These are phyloP conservation scores for Aurantiochytrium sp. DNA, from an alignment of 108 stramenopile genomes.

Conservation along the genomic window DNA sequence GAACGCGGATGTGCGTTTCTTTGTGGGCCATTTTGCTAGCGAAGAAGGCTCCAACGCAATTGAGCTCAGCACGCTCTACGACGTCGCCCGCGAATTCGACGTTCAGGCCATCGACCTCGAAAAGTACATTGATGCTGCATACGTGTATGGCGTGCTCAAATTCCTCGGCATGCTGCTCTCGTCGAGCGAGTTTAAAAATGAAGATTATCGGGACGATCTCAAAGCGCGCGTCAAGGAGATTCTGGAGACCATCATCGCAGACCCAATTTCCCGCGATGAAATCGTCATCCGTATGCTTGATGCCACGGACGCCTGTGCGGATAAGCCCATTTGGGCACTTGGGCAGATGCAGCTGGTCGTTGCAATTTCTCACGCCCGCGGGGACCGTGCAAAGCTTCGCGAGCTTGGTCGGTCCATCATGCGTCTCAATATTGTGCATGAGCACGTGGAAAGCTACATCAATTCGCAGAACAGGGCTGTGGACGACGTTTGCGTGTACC, in stretches of 20 bases:
- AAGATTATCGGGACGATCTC: neutral
- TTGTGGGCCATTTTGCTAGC: neutral
- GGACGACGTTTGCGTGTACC: neutral
- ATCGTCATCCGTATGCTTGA: neutral
- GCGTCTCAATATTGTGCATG: neutral
- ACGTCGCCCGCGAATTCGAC: neutral
- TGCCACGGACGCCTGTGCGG: neutral
- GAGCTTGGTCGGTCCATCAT: neutral
- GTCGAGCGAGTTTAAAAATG: neutral
- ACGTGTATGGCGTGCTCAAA: neutral
- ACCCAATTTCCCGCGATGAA: neutral
- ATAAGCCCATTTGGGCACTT: constrained; percentile 2
- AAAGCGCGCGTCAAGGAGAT: neutral
- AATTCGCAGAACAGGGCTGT: neutral
- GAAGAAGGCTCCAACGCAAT: neutral
- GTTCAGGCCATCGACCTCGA: neutral
- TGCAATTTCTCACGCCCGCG: neutral
- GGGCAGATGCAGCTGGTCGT: neutral
- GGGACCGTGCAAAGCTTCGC: neutral
- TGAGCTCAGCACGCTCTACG: neutral
- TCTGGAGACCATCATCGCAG: neutral
- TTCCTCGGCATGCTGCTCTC: neutral
- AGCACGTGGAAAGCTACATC: neutral
- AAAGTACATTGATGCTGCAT: neutral
- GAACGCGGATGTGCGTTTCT: neutral